Conservation (phyloP, 257 asterid genomes). For the Gentiana dahurica region DNA sequence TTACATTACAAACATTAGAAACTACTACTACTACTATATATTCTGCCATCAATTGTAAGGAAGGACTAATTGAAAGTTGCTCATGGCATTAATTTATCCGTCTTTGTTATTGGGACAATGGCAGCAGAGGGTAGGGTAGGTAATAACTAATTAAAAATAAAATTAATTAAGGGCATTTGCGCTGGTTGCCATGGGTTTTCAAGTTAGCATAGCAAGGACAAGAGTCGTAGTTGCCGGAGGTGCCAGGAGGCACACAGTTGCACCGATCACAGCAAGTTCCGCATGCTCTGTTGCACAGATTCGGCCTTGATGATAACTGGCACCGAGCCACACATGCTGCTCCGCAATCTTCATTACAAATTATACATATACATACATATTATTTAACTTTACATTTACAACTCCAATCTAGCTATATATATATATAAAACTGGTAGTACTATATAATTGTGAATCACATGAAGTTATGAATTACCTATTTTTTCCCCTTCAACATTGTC, state of each 20-base stretch:
- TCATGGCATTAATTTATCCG: no score
- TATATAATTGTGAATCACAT: background rate
- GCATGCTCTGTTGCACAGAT: conserved; percentile 56
- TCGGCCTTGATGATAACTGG: conserved; percentile 38
- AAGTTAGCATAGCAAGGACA: conserved; percentile 55
- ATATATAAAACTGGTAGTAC: no score
- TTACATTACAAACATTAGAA: no score
- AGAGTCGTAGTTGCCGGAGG: conserved; percentile 43
- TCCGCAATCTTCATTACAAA: conserved; percentile 32
- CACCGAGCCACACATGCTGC: conserved; percentile 50
- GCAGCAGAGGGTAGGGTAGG: no score
- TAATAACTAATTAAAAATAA: no score
- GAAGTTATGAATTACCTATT: conserved; percentile 18
- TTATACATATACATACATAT: no score
- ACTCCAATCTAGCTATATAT: no score
- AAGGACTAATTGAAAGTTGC: no score
- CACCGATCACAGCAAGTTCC: conserved; percentile 60
- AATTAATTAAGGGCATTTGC: conserved; percentile 42
- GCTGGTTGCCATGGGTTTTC: conserved; percentile 41
- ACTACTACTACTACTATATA: no score
- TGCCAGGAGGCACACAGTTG: conserved; percentile 60
- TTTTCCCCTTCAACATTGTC: conserved; percentile 13
- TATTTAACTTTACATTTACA: background rate
- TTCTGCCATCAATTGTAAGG: no score
- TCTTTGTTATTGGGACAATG: background rate